A percentile compares a stretch with the other conserved stretches of the same genome.
phyloP scores from a whole-genome alignment of 2,329 filamentous ascomycete species.

The Hortaea werneckii region DNA sequence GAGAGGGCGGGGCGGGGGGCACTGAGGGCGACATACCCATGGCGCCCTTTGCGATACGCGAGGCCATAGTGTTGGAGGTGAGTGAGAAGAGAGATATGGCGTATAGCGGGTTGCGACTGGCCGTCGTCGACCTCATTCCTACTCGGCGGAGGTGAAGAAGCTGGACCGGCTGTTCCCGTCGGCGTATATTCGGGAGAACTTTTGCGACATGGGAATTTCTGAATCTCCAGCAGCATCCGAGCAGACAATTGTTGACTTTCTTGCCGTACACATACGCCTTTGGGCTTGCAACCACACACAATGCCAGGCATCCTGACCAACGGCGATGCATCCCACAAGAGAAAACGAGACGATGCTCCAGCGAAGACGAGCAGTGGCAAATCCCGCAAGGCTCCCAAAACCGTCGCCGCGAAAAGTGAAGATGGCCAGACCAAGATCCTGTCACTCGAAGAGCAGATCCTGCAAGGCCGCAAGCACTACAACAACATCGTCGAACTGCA shows the following conservation, averaged over 20 bases:
- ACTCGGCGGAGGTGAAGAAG: neutral
- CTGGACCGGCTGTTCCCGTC: neutral
- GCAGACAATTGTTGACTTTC: too few relatives aligned
- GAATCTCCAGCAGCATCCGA: too few relatives aligned
- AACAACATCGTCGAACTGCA: constrained; percentile 76
- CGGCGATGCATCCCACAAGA: constrained; percentile 29
- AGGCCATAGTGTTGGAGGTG: constrained; percentile 69
- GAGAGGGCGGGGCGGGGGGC: neutral
- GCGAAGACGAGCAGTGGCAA: constrained; percentile 19
- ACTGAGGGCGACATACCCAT: constrained; percentile 69
- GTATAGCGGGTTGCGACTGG: neutral
- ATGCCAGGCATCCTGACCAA: constrained; percentile 28
- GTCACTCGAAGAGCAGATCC: constrained; percentile 66
- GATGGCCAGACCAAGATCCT: constrained; percentile 58
- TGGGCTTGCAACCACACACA: neutral
- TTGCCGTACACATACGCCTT: too few relatives aligned
- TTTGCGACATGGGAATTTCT: too few relatives aligned
- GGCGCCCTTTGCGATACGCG: constrained; percentile 90
- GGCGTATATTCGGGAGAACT: too few relatives aligned
- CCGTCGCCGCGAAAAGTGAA: constrained; percentile 17
- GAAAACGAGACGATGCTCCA: constrained; percentile 29
- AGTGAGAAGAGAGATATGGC: neutral
- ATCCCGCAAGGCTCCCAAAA: constrained; percentile 28
- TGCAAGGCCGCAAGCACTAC: constrained; percentile 81
- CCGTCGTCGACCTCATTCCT: too few relatives aligned